Percentiles rank a stretch among this genome's conserved stretches.
phyloP scores from a whole-genome alignment of 208 protist species.

The Leishmania amazonensis region DNA sequence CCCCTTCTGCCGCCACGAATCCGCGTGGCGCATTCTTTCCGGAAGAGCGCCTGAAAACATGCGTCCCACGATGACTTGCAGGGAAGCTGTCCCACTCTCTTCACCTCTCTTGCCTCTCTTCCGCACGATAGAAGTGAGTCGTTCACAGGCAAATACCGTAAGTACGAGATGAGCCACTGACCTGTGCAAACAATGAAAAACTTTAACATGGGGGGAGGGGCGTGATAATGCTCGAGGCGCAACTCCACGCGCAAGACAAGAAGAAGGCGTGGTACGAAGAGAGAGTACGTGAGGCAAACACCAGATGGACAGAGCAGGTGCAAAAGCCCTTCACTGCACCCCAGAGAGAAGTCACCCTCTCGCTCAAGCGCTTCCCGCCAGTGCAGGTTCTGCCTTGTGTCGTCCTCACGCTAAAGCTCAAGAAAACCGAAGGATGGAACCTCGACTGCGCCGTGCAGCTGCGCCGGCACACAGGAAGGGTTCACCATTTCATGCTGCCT shows the following conservation, averaged over 20 bases:
- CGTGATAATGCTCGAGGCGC: neutral
- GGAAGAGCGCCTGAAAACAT: neutral
- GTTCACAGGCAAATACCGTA: neutral
- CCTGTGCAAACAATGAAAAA: neutral
- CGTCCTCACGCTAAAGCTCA: slow-evolving; percentile 1
- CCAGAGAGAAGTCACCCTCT: neutral
- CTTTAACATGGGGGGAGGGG: neutral
- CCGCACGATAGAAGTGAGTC: neutral
- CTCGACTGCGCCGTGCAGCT: neutral
- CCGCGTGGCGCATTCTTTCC: neutral
- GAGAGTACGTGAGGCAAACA: too few species aligned
- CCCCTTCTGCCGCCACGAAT: too few species aligned
- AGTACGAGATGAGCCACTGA: neutral
- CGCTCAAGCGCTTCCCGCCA: neutral
- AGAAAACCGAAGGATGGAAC: slow-evolving; percentile 25
- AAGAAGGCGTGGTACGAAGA: neutral
- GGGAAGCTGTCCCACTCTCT: neutral
- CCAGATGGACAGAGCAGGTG: neutral
- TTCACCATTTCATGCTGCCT: slow-evolving; percentile 47
- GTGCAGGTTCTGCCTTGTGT: neutral
- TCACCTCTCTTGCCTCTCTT: neutral
- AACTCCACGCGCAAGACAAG: neutral
- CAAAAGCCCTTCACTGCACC: neutral
- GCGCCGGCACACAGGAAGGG: slow-evolving; percentile 17
- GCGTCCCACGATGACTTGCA: neutral